These are phyloP conservation scores for Chlamydomonas sphaeroides DNA, from an alignment of 139 green algal genomes.

Conservation along the genomic window DNA sequence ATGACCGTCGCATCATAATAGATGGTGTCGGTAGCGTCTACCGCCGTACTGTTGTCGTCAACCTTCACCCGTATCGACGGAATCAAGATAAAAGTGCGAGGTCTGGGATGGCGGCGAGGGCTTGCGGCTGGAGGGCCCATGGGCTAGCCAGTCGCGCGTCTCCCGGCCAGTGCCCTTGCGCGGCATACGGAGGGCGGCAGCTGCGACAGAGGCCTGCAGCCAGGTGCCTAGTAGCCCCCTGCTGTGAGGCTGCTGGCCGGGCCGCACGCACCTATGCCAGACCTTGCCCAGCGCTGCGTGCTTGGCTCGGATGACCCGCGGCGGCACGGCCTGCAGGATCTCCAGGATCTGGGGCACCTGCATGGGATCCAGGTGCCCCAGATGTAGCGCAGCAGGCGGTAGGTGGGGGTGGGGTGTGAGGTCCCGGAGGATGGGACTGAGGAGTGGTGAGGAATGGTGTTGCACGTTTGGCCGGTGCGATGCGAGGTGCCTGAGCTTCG, in stretches of 20 bases:
- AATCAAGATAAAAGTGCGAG: background rate
- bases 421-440: too few species aligned
- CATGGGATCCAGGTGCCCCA: background rate
- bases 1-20: background rate
- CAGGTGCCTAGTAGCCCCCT: background rate
- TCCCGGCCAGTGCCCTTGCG: background rate
- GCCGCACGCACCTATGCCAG: conserved; percentile 33
- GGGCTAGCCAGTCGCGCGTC: background rate
- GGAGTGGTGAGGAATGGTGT: too few species aligned
- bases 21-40: too few species aligned
- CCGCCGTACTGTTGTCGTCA: too few species aligned
- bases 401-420: too few species aligned
- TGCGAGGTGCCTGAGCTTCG: background rate
- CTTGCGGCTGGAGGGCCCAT: too few species aligned
- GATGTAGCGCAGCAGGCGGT: background rate
- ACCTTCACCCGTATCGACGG: too few species aligned
- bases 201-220: too few species aligned
- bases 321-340: conserved; percentile 3
- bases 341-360: conserved; percentile 11
- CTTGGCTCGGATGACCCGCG: conserved; percentile 6
- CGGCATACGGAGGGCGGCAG: too few species aligned
- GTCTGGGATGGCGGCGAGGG: too few species aligned
- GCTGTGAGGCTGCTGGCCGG: background rate
- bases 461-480: too few species aligned
- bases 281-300: conserved; percentile 23